Conservation (phyloP, 495 filamentous ascomycete species). For the Podospora bellae-mahoneyi region DNA sequence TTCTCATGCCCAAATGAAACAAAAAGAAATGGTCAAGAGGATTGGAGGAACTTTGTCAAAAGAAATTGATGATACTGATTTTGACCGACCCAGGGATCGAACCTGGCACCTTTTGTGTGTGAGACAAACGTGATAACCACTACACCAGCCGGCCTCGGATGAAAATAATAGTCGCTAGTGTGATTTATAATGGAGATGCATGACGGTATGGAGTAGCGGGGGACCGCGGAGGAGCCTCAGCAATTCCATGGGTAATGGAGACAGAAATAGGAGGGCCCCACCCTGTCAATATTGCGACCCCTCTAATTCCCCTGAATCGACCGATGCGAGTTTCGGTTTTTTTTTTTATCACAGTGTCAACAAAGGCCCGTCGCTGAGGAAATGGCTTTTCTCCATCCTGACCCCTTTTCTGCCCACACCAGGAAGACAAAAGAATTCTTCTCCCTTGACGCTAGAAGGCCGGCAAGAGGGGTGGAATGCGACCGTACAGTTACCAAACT, state of each 20-base stretch:
- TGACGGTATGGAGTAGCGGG: background rate
- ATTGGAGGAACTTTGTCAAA: background rate
- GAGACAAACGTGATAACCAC: conserved; percentile 31
- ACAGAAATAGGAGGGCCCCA: background rate
- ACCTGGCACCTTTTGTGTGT: conserved; percentile 28
- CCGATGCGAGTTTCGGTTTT: background rate
- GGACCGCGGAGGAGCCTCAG: background rate
- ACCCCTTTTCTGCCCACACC: background rate
- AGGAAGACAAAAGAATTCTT: background rate
- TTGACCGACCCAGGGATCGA: conserved; percentile 28
- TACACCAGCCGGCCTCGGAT: conserved; percentile 23
- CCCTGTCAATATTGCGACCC: background rate
- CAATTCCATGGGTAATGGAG: background rate
- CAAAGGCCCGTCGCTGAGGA: background rate
- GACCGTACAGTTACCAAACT: background rate
- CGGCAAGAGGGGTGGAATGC: background rate
- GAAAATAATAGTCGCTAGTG: background rate
- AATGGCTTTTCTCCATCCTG: background rate
- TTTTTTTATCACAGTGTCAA: background rate
- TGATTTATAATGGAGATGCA: background rate
- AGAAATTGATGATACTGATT: background rate
- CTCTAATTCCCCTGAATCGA: background rate
- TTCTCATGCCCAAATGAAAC: background rate
- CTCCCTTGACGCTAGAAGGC: background rate
- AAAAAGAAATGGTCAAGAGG: background rate